Evolutionary conservation across 2,329 filamentous ascomycete species (phyloP), one percentile per base, ranked within the genome.

Genomic region (Diaporthe velutina): DNA sequence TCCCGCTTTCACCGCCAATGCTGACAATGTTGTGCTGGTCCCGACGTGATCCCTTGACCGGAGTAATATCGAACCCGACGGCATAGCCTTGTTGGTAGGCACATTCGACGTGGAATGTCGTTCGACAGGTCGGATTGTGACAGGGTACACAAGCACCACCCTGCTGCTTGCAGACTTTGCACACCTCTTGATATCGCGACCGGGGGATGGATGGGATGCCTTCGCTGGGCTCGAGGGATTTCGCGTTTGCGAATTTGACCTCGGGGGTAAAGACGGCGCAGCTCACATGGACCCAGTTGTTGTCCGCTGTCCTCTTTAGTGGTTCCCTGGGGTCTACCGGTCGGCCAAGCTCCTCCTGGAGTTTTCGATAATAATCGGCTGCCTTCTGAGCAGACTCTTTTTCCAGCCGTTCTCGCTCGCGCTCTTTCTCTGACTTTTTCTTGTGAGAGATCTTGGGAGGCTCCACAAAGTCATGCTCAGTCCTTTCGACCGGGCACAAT

Each of bases 261-360:
- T 99, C 97, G 0, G 95, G 92, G 15, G 94, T 96, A 92, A 95
- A 98, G 25, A 98, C 88, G 1, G 97, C 96, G 81, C 97, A 99
- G 50, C 93, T 93, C 38, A 98, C 95, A 82, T 99, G 97, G 22
- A 98, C 95, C 97, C 97, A 99, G 81, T 98, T 98, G 85, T 98
- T 98, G 82, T 97, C 95, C 5, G 94, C 94, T 0, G 97, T 99
- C 66, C 95, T 92, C 85, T 99, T 99, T 77, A 99, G 87, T 4
- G 97, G 93, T 82, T 98, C 97, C 64, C 97, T 91, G 35, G 97
- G 97, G 77, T 95, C 91, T 48, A 93, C 84, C 1, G 97, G 96
- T 64, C 96, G 93, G 78, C 95, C 95, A 79, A 93, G 91, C 76
- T 96, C 93, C 80, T 95, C 91, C 83, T 99, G 96, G 80, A 91